Conservation (phyloP, 2,329 filamentous ascomycete species). For the Fusarium incarnatum region DNA sequence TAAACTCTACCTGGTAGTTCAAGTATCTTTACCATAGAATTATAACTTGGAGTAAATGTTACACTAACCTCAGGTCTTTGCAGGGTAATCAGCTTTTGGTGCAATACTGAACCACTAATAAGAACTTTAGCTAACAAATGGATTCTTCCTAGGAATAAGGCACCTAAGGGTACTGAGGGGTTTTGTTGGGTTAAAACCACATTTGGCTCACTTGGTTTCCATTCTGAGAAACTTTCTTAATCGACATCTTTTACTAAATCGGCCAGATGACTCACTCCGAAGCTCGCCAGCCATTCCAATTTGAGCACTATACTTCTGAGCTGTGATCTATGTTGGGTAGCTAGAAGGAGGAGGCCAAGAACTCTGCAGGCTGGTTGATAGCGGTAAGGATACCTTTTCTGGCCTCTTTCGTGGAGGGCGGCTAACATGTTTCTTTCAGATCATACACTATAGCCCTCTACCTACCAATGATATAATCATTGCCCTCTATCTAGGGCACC, state of each 20-base stretch:
- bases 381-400: rapidly evolving
- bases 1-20: background rate
- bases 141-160: background rate
- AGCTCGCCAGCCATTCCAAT: background rate
- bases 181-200: background rate
- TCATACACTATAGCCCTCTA: background rate
- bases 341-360: background rate
- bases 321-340: background rate
- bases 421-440: background rate
- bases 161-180: background rate
- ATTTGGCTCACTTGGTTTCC: background rate
- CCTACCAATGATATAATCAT: no score
- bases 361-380: background rate
- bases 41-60: background rate
- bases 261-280: background rate
- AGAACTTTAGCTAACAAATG: background rate
- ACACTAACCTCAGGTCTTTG: background rate
- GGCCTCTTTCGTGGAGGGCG: background rate
- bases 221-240: background rate
- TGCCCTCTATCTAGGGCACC: background rate
- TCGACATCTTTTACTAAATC: background rate
- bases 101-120: background rate
- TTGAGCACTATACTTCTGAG: background rate
- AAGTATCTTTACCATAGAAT: background rate
- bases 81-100: background rate